Base-by-base conservation (phyloP, 2,329 filamentous ascomycete genomes). In the Ophioceras dolichostomum region DNA sequence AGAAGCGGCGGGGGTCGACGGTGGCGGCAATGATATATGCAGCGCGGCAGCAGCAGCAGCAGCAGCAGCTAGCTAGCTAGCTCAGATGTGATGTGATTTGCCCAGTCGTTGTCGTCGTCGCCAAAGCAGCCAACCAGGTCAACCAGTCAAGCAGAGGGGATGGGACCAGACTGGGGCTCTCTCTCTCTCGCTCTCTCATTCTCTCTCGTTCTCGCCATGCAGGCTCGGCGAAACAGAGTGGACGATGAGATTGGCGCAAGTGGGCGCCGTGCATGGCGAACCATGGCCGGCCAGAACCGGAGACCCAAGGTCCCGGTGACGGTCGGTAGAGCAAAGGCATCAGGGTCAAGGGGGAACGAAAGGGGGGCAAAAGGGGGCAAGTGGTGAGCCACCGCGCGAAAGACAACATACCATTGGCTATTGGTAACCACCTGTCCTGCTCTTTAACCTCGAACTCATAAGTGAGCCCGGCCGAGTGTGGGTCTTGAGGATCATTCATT, bases 371-470 rank as follows among this genome's bases (percentile, higher is more conserved):
- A 26, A 8, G 12, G 22, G 12, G 7, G 22, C 22, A 26, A 12
- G 22, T 26, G 45, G 60, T 61, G 48, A 48, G 43, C 47, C 47
- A 48, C 49, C 49, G 47, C 43, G 47, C 46, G 52, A 48, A 49
- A 47, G 51, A 47, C 47, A 52, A 91, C 91, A 76, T 76, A 98
- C 91, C 91, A 87, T 98, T 98, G 68, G 91, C 91, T 76, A 98
- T 98, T 60, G 91, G 91, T 61, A 98, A 76, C 91, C 91, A 98
- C 73, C 91, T 74, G 67, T 98, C 91, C 67, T 98, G 91, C 67
- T 98, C 91, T 73, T 96, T 96, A 64, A 96, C 89, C 67, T 96
- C 89, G 61, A 95, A 94, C 68, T 96, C 89, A 59, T 86, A 86
- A 63, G 69, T 78, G 64, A 82, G 72, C 60, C 74, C 80, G 62